phyloP scores from a whole-genome alignment of 306 rosid species.

The Mucuna pruriens region DNA sequence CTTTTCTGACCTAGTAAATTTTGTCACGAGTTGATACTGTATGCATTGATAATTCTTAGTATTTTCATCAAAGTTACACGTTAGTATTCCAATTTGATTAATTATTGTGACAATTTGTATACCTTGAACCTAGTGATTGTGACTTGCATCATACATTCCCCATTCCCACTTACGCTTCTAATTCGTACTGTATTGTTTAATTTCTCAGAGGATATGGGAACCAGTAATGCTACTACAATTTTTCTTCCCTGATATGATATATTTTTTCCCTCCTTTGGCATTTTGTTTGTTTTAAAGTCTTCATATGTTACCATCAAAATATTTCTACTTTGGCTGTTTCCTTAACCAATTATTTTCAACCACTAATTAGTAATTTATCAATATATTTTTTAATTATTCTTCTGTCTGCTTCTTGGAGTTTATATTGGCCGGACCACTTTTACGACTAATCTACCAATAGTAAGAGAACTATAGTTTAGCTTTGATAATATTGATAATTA shows the following conservation, averaged over 20 bases:
- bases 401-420: not conserved
- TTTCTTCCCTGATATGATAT: not conserved
- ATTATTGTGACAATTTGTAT: not conserved
- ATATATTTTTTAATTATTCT: not conserved
- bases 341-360: not conserved
- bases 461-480: not conserved
- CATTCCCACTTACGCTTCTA: not conserved
- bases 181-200: not conserved
- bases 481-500: not conserved
- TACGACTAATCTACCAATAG: not conserved
- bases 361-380: not conserved
- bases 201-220: not conserved
- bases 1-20: too few species aligned
- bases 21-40: too few species aligned
- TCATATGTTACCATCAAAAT: not conserved
- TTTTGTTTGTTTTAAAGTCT: not conserved
- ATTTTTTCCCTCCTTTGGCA: not conserved
- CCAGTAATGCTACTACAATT: not conserved
- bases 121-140: not conserved
- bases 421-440: not conserved
- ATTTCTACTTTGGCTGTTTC: not conserved
- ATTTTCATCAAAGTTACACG: not conserved
- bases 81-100: not conserved
- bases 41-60: not conserved
- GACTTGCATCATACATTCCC: conserved; percentile 32